Base-by-base conservation (phyloP, 352 stramenopile genomes). In the Globisporangium megalacanthum region DNA sequence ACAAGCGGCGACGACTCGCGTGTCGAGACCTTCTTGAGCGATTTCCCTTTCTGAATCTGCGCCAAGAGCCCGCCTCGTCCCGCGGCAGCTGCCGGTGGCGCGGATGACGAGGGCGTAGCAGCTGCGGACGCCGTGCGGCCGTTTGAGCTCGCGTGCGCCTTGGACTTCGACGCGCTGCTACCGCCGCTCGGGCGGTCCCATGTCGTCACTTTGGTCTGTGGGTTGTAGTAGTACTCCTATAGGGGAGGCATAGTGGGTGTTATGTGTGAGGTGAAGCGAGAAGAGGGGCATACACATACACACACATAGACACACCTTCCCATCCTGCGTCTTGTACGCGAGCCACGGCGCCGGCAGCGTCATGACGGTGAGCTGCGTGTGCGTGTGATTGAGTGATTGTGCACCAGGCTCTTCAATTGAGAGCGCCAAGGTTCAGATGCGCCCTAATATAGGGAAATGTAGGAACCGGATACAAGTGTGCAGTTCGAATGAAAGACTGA, bases 151-250 rank as follows among this genome's bases (percentile, higher is more conserved):
- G 50, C 49, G 49, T 81, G 66, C 58, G 52, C 66, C 56, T 84
- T 81, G n/a, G 65, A 60, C 14, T 66, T 60, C 19, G 63, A 73
- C 54, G 74, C 75, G 22, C 68, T 50, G 13, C 73, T 58, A 58
- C 67, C 63, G 20, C 52, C 47, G 7, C 61, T 52, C 8, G 83
- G 84, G 11, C 74, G 75, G 36, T 92, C 87, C 87, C 87, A 96
- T 49, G 83, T 93, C 54, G 87, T 96, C 58, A 86, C 81, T 61
- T 95, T 94, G 4, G 82, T 93, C 56, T 88, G 65, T n/a, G 79
- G 72, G 56, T 96, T 93, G 72, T 95, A 96, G 68, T 92, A 96
- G 68, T 96, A 96, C 69, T 92, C 83, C 84, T 94, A 54, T 3
- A 33, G 7, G 9, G 36, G 11, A 49, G 36, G 1, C 36, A 19